Evolutionary conservation across 2,329 filamentous ascomycete genomes (phyloP).

Genomic region (Fusarium pseudocircinatum): DNA sequence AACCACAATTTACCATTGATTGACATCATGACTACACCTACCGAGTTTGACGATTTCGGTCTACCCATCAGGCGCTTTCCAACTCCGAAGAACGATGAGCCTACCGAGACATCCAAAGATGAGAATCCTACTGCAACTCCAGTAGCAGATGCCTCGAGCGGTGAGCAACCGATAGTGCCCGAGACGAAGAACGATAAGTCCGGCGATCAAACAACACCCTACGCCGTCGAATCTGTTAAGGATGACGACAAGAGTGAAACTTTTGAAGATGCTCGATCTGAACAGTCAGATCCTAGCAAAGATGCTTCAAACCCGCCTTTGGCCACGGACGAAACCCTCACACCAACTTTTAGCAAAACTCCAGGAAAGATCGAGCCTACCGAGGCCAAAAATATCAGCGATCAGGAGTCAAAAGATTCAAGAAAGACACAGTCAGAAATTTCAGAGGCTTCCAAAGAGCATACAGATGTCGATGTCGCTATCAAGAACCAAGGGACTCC

Average conservation of each 20-base stretch:
- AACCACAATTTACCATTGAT: constrained; percentile 2
- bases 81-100: constrained; percentile 43
- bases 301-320: not conserved
- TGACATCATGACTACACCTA: constrained; percentile 40
- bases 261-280: constrained; percentile 50
- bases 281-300: constrained; percentile 42
- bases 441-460: constrained; percentile 1
- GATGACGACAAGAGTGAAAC: constrained; percentile 52
- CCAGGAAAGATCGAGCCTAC: constrained; percentile 6
- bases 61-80: constrained; percentile 67
- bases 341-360: constrained; percentile 8
- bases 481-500: constrained; percentile 6
- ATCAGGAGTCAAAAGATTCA: not conserved
- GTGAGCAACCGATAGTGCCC: constrained; percentile 6
- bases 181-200: constrained; percentile 6
- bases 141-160: constrained; percentile 5
- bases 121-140: constrained; percentile 2
- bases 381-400: constrained; percentile 9
- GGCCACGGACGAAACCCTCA: not conserved
- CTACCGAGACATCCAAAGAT: constrained; percentile 23
- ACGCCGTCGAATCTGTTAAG: constrained; percentile 13
- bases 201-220: not conserved
- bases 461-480: constrained; percentile 1
- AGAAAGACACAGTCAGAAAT: not conserved
- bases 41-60: constrained; percentile 76